Evolutionary conservation across 352 stramenopile species (phyloP), one percentile per base, ranked within the genome.

Genomic region (Lagenidium giganteum): DNA sequence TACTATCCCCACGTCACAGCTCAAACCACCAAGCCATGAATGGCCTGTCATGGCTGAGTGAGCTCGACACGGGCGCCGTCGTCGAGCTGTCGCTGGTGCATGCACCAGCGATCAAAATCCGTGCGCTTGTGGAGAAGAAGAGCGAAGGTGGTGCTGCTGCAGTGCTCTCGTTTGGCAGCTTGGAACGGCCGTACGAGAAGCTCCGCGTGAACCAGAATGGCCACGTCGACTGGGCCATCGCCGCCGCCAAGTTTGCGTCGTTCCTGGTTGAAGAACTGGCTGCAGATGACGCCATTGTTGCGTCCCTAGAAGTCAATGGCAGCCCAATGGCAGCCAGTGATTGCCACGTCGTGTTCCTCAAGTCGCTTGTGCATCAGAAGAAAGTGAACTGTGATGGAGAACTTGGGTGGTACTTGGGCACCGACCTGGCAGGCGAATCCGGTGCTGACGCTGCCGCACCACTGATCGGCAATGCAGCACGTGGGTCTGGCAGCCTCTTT

Each of bases 181-280:
- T 87, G 21, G 63, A 86, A 36, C 64, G 66, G 13, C 80, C 76
- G 22, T 89, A 86, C 50, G 76, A 89, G 57, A 87, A 86, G 57
- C 63, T 92, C 20, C 77, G 78, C n/a, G 68, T 89, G 31, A 68
- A 76, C 26, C 68, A 87, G 21, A 88, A 82, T 23, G 70, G 67
- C 25, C 52, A 73, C 23, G 73, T 83, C 18, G 68, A 46, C 22
- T 92, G 77, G 74, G 64, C 67, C n/a, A 35, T 74, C 26, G 59
- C 68, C 3, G 67, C 77, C 21, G 47, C 64, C 44, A 92, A 87
- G 63, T 87, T 87, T 40, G 63, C 74, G 7, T 43, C 71, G n/a
- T 75, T 92, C 35, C 31, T 81, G 18, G 38, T 87, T 18, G 73
- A 89, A 51, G 44, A 58, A 6, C 67, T 41, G 5, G 36, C 24